Percentiles rank a stretch among this genome's conserved stretches.
phyloP scores from a whole-genome alignment of 441 rosid species.

The Codiaeum variegatum region DNA sequence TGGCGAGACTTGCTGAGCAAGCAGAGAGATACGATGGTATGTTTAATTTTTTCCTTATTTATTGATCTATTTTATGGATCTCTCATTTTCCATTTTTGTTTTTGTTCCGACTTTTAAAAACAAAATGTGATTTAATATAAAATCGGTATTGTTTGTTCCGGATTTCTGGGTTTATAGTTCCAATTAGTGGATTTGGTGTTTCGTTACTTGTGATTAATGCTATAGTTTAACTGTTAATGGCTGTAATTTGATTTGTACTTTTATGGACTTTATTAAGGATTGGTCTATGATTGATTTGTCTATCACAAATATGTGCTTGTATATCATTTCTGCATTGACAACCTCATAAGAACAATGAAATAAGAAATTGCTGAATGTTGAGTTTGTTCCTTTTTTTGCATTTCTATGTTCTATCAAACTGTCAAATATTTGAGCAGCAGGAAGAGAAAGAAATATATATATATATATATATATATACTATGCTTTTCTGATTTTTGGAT shows the following conservation, averaged over 20 bases:
- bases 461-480: neutral
- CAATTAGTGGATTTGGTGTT: neutral
- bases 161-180: neutral
- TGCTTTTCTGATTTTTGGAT: neutral
- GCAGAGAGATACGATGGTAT: slow-evolving; percentile 84
- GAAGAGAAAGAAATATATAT: neutral
- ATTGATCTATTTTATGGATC: neutral
- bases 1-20: slow-evolving; percentile 86
- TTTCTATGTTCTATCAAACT: neutral
- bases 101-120: no score
- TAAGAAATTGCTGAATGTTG: slow-evolving; percentile 1
- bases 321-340: neutral
- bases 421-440: neutral
- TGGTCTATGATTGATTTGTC: neutral
- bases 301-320: neutral
- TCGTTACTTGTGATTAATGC: neutral
- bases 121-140: no score
- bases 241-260: neutral
- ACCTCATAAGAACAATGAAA: neutral
- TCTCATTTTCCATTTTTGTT: neutral
- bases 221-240: neutral
- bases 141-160: neutral
- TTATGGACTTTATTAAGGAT: neutral
- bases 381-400: neutral
- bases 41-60: neutral